These are phyloP conservation scores for Carex parvula DNA, from an alignment of 176 grass and related monocot genomes.

Conservation along the genomic window DNA sequence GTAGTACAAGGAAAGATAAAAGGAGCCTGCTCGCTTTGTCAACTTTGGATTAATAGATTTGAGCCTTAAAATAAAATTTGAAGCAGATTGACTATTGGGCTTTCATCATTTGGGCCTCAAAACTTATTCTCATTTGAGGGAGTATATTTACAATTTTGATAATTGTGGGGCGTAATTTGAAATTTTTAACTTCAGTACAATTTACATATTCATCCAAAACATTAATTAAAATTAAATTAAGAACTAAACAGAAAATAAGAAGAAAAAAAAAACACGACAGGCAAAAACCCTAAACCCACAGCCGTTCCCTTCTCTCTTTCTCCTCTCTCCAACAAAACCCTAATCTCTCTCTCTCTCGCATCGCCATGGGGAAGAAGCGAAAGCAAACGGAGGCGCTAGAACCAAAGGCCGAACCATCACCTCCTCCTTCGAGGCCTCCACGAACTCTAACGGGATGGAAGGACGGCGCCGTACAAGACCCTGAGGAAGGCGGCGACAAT, in stretches of 20 bases:
- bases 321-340: neutral
- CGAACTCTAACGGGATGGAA: constrained; percentile 78
- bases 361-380: neutral
- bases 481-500: neutral
- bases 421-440: neutral
- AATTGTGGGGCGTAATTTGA: too few relatives aligned
- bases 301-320: neutral
- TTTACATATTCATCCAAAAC: too few relatives aligned
- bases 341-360: neutral
- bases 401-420: neutral
- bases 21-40: too few relatives aligned
- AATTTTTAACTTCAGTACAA: too few relatives aligned
- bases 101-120: neutral
- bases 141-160: too few relatives aligned
- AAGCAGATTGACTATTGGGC: neutral
- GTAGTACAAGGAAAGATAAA: too few relatives aligned
- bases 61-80: too few relatives aligned
- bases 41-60: too few relatives aligned
- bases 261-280: neutral
- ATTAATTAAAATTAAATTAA: too few relatives aligned
- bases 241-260: too few relatives aligned
- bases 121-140: too few relatives aligned
- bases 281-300: constrained; percentile 1
- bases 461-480: constrained; percentile 22
- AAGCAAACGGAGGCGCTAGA: neutral